Conservation (phyloP, 805 yeast species). For the Cyberlindnera nakhonratchasimensis region DNA sequence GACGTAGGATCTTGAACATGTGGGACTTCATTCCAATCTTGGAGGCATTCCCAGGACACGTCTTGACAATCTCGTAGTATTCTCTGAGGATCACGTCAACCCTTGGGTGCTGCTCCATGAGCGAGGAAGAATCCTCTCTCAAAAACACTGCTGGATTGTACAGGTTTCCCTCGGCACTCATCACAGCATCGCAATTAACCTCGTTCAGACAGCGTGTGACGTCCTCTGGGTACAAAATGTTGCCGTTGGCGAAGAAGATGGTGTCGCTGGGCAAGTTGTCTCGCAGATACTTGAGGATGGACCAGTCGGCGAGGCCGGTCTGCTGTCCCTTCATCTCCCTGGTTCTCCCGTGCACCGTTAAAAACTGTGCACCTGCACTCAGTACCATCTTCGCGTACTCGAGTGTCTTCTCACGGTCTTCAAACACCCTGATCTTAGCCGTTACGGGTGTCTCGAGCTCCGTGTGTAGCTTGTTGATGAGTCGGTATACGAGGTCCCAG, state of each 20-base stretch:
- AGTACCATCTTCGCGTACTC: conserved; percentile 87
- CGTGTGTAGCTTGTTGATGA: conserved; percentile 71
- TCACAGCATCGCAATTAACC: conserved; percentile 81
- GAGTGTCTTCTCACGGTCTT: conserved; percentile 76
- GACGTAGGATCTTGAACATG: conserved; percentile 78
- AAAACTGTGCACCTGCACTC: conserved; percentile 90
- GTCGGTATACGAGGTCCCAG: conserved; percentile 74
- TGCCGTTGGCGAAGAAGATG: conserved; percentile 93
- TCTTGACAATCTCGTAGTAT: conserved; percentile 73
- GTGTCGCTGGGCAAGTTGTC: conserved; percentile 76
- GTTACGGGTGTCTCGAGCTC: conserved; percentile 86
- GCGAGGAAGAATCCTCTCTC: conserved; percentile 44
- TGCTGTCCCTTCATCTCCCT: conserved; percentile 97
- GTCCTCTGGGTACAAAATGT: conserved; percentile 87
- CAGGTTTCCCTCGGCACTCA: conserved; percentile 96
- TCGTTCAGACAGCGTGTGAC: conserved; percentile 61
- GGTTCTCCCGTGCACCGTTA: conserved; percentile 93
- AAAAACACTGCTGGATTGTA: conserved; percentile 89
- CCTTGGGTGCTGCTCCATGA: conserved; percentile 73
- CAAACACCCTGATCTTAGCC: conserved; percentile 89
- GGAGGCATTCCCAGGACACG: conserved; percentile 54
- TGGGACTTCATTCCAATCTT: conserved; percentile 86
- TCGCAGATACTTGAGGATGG: conserved; percentile 63
- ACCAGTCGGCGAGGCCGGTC: conserved; percentile 96
- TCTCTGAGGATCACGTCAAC: conserved; percentile 82